Base-by-base conservation (phyloP, 192 early-diverging fungal genomes). In the Coemansia sp. region DNA sequence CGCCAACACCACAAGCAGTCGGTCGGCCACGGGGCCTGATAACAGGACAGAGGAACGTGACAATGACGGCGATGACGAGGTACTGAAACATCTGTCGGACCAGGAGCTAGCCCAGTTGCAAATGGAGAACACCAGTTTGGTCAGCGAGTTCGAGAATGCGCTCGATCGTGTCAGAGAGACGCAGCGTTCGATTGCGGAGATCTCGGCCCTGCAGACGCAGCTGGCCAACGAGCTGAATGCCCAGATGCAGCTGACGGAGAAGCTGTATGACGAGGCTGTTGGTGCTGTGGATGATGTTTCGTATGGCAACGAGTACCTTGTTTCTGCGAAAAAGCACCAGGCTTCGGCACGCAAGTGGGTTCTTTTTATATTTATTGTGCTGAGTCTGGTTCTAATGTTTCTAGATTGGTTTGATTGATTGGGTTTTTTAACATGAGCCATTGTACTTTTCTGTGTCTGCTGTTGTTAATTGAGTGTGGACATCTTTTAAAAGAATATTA, bases 331-430 rank as follows among this genome's bases (percentile, higher is more conserved):
- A 37, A 85, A 90, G 67, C 76, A 87, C 61, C 88, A 90, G 61
- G 75, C 75, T 9, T 80, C 83, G 22, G 86, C 90, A 4, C 86
- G 91, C 65, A 93, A 93, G 65, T 90, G 90, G 87, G 87, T 91
- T 39, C 65, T 93, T 9, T 72, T 86, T 39, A 87, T 93, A 74
- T 71, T 93, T 40, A 84, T 93, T 19, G 78, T 87, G 55, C 87
- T 90, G 6, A 91, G 90, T 57, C 70, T 90, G 59, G 88, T 93
- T 19, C 66, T 93, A 20, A 63, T 93, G 41, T 93, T 93, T 66
- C 74, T 93, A 64, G 91, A 93, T 63, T 93, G 91, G 91, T 93
- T 88, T 68, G 88, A 89, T 67, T 90, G 80, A 59, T 10, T 2
- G 32, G 32, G 45, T 64, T 25, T 54, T 1, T 25, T 9, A 25